Evolutionary conservation across 176 grass and related monocot species (phyloP).

Genomic region (Oryza rufipogon): DNA sequence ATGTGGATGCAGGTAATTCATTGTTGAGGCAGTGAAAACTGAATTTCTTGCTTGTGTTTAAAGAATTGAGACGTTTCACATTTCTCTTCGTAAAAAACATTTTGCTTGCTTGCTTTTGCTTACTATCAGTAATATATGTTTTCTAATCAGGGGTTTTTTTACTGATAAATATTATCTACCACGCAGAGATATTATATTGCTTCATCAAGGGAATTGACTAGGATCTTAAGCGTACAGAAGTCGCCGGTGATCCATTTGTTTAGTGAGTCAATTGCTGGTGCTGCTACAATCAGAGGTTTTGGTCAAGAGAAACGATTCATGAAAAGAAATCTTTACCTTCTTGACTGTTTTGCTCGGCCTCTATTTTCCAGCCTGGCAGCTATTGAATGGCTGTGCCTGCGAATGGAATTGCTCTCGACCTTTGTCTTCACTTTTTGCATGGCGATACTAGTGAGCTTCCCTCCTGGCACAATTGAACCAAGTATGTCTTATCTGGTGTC

Average conservation of each 20-base stretch:
- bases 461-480: slow-evolving; percentile 95
- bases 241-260: slow-evolving; percentile 98
- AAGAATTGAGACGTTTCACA: background rate
- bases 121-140: slow-evolving; percentile 5
- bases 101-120: no score
- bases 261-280: slow-evolving; percentile 95
- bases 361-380: slow-evolving; percentile 98
- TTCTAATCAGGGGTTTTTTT: slow-evolving; percentile 27
- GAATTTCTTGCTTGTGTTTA: background rate
- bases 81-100: background rate
- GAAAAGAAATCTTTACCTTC: slow-evolving; percentile 92
- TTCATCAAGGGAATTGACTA: slow-evolving; percentile 92
- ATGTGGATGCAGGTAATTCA: slow-evolving; percentile 93
- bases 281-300: slow-evolving; percentile 92
- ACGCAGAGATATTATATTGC: slow-evolving; percentile 98
- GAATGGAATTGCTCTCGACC: slow-evolving; percentile 95
- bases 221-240: slow-evolving; percentile 97
- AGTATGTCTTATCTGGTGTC: slow-evolving; percentile 66
- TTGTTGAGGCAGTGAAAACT: background rate
- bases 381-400: slow-evolving; percentile 97
- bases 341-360: slow-evolving; percentile 93
- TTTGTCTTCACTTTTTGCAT: slow-evolving; percentile 98
- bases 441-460: slow-evolving; percentile 95
- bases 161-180: slow-evolving; percentile 36
- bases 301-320: slow-evolving; percentile 97